Base-by-base conservation (phyloP, 352 stramenopile genomes). In the Pythium plurisporium region DNA sequence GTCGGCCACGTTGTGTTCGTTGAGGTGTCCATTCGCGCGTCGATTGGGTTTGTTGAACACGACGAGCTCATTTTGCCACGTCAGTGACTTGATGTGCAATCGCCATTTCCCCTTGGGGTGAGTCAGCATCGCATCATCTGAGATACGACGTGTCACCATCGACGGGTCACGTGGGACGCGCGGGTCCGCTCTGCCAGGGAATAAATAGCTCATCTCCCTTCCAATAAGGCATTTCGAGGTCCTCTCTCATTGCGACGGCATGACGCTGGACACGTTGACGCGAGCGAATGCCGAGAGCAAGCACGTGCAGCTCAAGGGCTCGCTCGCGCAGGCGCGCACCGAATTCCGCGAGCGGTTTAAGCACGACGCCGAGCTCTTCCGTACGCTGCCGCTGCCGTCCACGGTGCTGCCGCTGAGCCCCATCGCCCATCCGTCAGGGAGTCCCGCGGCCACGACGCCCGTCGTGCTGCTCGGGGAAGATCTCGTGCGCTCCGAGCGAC, bases 201-300 rank as follows among this genome's bases (percentile, higher is more conserved):
- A 42, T 14, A 37, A 42, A 42, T 42, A 42, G 36, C 11, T 42
- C 22, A 11, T n/a, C n/a, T n/a, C n/a, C n/a, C n/a, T n/a, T n/a
- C n/a, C n/a, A n/a, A n/a, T n/a, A n/a, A n/a, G n/a, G n/a, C n/a
- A n/a, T n/a, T n/a, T n/a, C n/a, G n/a, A n/a, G n/a, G n/a, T n/a
- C n/a, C n/a, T n/a, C n/a, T n/a, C n/a, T n/a, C n/a, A n/a, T 38
- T 9, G 5, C 12, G 31, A 30, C 23, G 25, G 37, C 2, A 89
- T 89, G 76, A 89, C 79, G 58, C 69, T 89, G 15, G 79, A 89
- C 65, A 83, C 66, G 41, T 37, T 86, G 40, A 89, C 77, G 43
- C 75, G 79, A 1, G 55, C 59, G 11, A 73, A 82, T 42, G 79
- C 79, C 14, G 79, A 89, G 59, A 51, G 62, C 15, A 82, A 68